Evolutionary conservation across 2,329 filamentous ascomycete species (phyloP), one percentile per base, ranked within the genome.

Genomic region (Fusarium xylarioides): DNA sequence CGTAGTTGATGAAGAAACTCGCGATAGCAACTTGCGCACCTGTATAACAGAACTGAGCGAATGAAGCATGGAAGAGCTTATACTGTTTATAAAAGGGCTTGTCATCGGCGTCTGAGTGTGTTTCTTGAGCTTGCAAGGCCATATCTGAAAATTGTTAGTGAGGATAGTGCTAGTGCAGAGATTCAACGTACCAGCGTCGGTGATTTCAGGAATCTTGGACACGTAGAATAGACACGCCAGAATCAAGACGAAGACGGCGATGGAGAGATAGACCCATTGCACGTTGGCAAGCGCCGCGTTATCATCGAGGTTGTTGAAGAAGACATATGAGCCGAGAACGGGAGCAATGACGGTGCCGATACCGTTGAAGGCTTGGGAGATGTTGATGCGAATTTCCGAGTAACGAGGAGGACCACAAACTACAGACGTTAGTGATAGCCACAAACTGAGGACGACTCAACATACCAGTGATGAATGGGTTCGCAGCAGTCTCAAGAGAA

Each of bases 41-140:
- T 0, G 85, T 92, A 80, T 95, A 96, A 79, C 91, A 93, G 81
- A 95, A 95, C 74, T 95, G 93, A 1, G 92, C 91, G 74, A 91
- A 88, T 0, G 92, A 89, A 18, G 92, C 93, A 76, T 94, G 92
- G 85, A 95, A 94, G 6, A 95, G 85, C 30, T 90, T 89, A 80
- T 92, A 94, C 75, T 94, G 91, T 81, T 92, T 92, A 76, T 85
- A 83, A 72, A 94, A 88, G 0, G 92, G 90, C 78, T 89, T 87
- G 72, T 90, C 86, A 65, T 88, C 85, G 55, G 85, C 87, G 52
- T 86, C 86, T 15, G 86, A 86, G 63, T 89, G 81, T 6, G 86
- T 79, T 67, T 89, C 86, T 40, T 85, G 81, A 5, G 89, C 89
- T 78, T 92, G 90, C 75, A 89, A 83, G 11, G 80, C 83, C 89